Evolutionary conservation across 2,329 filamentous ascomycete genomes (phyloP), one percentile per base, ranked within the genome.

Genomic region (Fusarium sp.): DNA sequence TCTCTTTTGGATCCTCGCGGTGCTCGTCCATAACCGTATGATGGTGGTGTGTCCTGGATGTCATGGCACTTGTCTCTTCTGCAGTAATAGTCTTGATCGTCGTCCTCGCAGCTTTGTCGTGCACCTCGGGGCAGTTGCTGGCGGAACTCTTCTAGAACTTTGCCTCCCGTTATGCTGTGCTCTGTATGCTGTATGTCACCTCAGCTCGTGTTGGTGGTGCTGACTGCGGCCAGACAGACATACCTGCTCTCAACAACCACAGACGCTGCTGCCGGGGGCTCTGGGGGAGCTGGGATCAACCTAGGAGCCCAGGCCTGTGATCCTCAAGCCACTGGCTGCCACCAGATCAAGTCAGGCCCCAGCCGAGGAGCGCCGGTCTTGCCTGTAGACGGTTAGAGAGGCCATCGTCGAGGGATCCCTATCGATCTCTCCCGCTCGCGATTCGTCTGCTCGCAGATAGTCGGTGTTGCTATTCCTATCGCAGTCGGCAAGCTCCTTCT

Each of bases 301-400:
- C 76, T 39, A 72, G 76, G 35, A 70, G 35, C 34, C 43, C 41
- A 72, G 54, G 69, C 73, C 73, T 77, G 73, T 78, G 73, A 78
- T 78, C 73, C 75, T 66, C 67, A 78, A 78, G 75, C 76, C 76
- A 78, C 76, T 64, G 70, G 70, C 69, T 77, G 73, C 75, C 76
- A 78, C 77, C 71, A 77, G 76, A 78, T 78, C 76, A 77, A 50
- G 75, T 50, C 54, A 70, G 37, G 67, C 35, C 54, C 62, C 64
- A 66, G 66, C 65, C 45, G 45, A 50, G 41, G 25, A 30, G 50
- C 37, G 64, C 68, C 59, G 41, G 69, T 56, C 62, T 76, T 76
- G 34, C 18, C 74, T 76, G 39, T 52, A 76, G 62, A 61, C n/a
- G 68, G 73, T 64, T 76, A 76, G 74, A 64, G 34, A 68, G 58